phyloP scores from a whole-genome alignment of 2,329 filamentous ascomycete species.

The Knufia fluminis region DNA sequence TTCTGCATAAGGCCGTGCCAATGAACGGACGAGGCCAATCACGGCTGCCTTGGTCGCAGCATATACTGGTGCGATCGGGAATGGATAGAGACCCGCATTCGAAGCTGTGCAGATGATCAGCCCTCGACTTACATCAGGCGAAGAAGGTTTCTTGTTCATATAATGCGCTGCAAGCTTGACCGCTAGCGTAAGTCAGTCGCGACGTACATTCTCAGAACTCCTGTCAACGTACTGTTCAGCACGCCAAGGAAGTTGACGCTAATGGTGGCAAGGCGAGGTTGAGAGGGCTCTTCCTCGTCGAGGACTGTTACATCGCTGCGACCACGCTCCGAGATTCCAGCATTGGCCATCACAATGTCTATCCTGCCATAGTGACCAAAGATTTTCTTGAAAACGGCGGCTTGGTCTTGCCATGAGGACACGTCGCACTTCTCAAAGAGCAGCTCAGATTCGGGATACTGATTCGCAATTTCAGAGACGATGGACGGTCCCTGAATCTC shows the following conservation, averaged over 20 bases:
- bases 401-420: constrained; percentile 30
- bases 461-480: constrained; percentile 20
- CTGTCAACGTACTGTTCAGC: constrained; percentile 36
- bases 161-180: constrained; percentile 44
- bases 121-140: constrained; percentile 28
- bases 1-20: constrained; percentile 32
- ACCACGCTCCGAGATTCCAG: constrained; percentile 33
- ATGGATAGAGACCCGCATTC: constrained; percentile 45
- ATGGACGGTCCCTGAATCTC: constrained; percentile 18
- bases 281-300: constrained; percentile 33
- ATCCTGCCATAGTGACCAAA: constrained; percentile 29
- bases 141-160: constrained; percentile 36
- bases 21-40: constrained; percentile 43
- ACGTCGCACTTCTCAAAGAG: constrained; percentile 28
- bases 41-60: constrained; percentile 41
- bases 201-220: neutral
- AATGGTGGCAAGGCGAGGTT: constrained; percentile 31
- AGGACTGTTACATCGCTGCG: neutral
- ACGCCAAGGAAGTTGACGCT: constrained; percentile 32
- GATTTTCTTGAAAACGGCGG: constrained; percentile 28
- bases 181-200: constrained; percentile 27
- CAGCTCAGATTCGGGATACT: constrained; percentile 24
- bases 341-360: constrained; percentile 44
- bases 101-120: constrained; percentile 46
- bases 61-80: constrained; percentile 44